Base-by-base conservation (phyloP, 129 eudicot genomes). In the Deinandra increscens region DNA sequence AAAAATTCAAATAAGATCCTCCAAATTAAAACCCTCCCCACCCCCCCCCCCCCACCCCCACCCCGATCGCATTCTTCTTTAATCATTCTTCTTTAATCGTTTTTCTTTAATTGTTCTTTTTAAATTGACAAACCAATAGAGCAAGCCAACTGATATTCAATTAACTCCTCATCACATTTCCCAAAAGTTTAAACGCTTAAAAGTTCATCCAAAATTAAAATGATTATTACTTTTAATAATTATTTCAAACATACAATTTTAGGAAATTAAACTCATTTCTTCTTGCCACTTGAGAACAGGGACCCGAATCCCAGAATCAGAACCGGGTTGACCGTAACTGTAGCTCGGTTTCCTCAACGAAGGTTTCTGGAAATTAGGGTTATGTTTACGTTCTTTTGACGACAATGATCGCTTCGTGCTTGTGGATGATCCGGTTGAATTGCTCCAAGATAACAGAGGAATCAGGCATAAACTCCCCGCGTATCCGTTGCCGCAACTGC, bases 401-500 rank as follows among this genome's bases (percentile, higher is more conserved):
- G 80, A 55, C 6, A 79, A 64, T 6, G 78, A 64, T 34, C 88
- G 75, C 8, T 90, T 79, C 39, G 81, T 71, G 50, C 75, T 73
- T 0, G 87, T 20, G 0, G 95, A 64, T 19, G 98, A 92, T 9
- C 98, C 98, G 0, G 95, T 79, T 5, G 98, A 92, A 68, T 92
- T 92, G 46, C 98, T 92, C 31, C 96, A 64, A 18, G 95, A 83
- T 36, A 91, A 46, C 69, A 83, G 66, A 20, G 95, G 91, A 51
- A 92, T 37, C 4, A 96, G 96, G 58, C 96, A 92, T 31, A 92
- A 60, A 15, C 84, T 80, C 70, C 89, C 66, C 0, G 81, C 93
- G 44, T 88, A 92, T 34, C 90, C 86, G n/a, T 81, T 84, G 1
- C 95, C 88, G 54, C 96, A 82, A 65, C 98, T 92, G 37, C 84